Evolutionary conservation across 2,329 filamentous ascomycete genomes (phyloP).

Genomic region (Scedosporium apiospermum): DNA sequence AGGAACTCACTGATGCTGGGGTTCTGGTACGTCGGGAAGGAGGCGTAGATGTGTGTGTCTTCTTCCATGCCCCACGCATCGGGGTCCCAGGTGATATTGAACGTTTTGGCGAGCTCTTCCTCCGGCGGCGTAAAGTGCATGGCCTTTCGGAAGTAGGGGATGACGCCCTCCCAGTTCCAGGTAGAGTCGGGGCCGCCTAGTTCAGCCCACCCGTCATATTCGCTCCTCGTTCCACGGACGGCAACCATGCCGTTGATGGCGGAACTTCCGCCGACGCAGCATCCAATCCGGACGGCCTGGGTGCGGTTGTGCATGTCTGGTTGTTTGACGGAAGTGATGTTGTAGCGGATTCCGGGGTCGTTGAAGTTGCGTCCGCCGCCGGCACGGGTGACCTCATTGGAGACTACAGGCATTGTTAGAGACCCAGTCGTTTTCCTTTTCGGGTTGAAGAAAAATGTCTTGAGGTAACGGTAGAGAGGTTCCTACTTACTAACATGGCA

Average conservation of each 20-base stretch:
- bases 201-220: slow-evolving; percentile 33
- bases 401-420: slow-evolving; percentile 9
- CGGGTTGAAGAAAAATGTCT: background rate
- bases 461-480: background rate
- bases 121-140: slow-evolving; percentile 12
- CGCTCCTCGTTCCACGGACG: slow-evolving; percentile 23
- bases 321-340: slow-evolving; percentile 20
- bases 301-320: slow-evolving; percentile 16
- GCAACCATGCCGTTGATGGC: slow-evolving; percentile 28
- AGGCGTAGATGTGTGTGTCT: slow-evolving; percentile 14
- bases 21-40: slow-evolving; percentile 12
- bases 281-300: slow-evolving; percentile 19
- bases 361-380: slow-evolving; percentile 12
- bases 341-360: slow-evolving; percentile 14
- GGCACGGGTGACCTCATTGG: slow-evolving; percentile 13
- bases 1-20: slow-evolving; percentile 4
- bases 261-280: slow-evolving; percentile 27
- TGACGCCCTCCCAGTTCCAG: slow-evolving; percentile 26
- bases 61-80: slow-evolving; percentile 14
- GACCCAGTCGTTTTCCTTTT: slow-evolving; percentile 8
- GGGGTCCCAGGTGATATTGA: slow-evolving; percentile 17
- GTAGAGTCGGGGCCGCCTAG: slow-evolving; percentile 30
- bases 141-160: slow-evolving; percentile 32
- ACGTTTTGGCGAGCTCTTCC: slow-evolving; percentile 11
- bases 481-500: slow-evolving; percentile 10